A percentile compares a stretch with the other conserved stretches of the same genome.
phyloP scores from a whole-genome alignment of 352 stramenopile genomes.

The Phytophthora quininea region DNA sequence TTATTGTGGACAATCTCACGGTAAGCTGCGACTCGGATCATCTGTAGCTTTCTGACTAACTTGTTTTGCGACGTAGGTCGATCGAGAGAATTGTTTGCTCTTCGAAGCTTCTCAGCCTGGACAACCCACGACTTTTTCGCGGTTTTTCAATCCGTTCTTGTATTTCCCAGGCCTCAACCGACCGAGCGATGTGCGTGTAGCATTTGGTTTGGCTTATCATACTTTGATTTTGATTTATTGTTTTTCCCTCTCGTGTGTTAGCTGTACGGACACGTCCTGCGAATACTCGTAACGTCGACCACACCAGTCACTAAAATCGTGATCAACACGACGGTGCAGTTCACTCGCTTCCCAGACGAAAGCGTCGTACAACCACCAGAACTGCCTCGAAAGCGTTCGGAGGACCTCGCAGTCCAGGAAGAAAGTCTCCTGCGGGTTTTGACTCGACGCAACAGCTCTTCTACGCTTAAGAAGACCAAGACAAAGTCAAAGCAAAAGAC shows the following conservation, averaged over 20 bases:
- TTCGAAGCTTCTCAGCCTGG: constrained; percentile 26
- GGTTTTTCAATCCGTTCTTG: constrained; percentile 47
- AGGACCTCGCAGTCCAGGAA: constrained; percentile 4
- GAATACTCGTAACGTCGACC: constrained; percentile 51
- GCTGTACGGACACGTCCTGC: constrained; percentile 60
- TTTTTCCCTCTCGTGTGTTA: constrained; percentile 11
- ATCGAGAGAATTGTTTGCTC: constrained; percentile 50
- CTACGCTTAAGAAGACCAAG: constrained; percentile 9
- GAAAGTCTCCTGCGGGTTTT: constrained; percentile 1
- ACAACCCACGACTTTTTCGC: constrained; percentile 4
- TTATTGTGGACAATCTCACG: constrained; percentile 49
- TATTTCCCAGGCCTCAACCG: constrained; percentile 49
- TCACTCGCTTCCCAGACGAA: constrained; percentile 34
- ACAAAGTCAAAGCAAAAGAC: constrained; percentile 4
- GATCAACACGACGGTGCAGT: constrained; percentile 64
- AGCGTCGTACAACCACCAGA: constrained; percentile 14
- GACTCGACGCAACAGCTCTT: constrained; percentile 11
- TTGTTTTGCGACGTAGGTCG: constrained; percentile 28
- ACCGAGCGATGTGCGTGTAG: constrained; percentile 48
- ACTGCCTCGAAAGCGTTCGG: constrained; percentile 4
- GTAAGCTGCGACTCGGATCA: constrained; percentile 15
- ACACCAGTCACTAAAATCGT: constrained; percentile 48
- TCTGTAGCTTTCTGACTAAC: too few species aligned
- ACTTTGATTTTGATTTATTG: not conserved
- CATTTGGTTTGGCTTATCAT: not conserved